Evolutionary conservation across 148 eudicot species (phyloP), one percentile per base, ranked within the genome.

Genomic region (Arctostaphylos glauca): DNA sequence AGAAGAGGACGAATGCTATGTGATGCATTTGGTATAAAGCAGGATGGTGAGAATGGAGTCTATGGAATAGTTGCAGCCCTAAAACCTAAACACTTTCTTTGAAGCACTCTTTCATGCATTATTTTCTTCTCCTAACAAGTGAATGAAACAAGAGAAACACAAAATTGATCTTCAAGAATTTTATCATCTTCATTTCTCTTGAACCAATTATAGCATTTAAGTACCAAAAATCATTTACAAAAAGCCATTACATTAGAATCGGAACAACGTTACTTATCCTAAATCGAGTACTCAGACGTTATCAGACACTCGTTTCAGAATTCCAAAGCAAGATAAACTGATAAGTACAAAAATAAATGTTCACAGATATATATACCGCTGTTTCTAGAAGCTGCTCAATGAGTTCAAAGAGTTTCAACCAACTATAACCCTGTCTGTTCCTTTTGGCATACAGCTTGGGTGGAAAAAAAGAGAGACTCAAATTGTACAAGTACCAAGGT

Each of bases 351-450:
- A 74, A 10, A 25, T 6, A 52, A 21, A 19, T 21, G 78, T 49
- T 49, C 56, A 49, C 2, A 9, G 44, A 53, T 13, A 23, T n/a
- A 14, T 49, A 52, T 76, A 13, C 12, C 5, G 25, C 79, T 75
- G 21, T 3, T 53, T 54, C 52, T 76, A 52, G 44, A 77, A 7
- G 55, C 49, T 16, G 62, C 79, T 53, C 44, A 31, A 54, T 6
- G 47, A 25, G 31, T 52, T 76, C 62, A 76, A 56, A 18, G 0
- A 14, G 62, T 31, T 76, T 76, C 13, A 23, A 77, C 54, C 7
- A 53, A 64, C 66, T 38, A 12, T 54, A 55, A 75, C 10, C 47
- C 79, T 31, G 80, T 38, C 79, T 31, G 80, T 38, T 77, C 23
- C 62, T 54, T 66, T 8, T 80, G 73, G 58, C 44, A 80, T 48